phyloP scores from a whole-genome alignment of 148 eudicot species.

The Heliamphora exappendiculata region DNA sequence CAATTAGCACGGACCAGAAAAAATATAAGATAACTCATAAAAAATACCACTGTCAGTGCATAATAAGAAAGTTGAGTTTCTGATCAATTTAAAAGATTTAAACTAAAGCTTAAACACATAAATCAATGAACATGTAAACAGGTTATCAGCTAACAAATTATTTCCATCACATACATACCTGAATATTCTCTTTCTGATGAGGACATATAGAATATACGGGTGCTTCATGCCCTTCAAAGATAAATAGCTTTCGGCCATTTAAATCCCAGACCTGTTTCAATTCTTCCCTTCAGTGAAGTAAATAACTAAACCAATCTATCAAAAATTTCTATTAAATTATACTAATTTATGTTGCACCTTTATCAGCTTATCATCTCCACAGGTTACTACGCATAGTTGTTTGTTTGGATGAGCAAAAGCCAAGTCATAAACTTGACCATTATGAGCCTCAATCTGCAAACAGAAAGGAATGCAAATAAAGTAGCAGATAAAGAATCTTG shows the following conservation, averaged over 20 bases:
- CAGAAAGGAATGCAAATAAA: constrained; percentile 8
- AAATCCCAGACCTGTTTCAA: constrained; percentile 83
- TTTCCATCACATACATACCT: constrained; percentile 29
- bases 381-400: constrained; percentile 74
- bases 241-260: constrained; percentile 59
- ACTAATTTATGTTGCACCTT: constrained; percentile 35
- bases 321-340: not conserved
- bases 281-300: constrained; percentile 9
- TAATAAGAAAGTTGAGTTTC: no score
- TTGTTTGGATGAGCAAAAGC: constrained; percentile 87
- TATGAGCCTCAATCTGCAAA: constrained; percentile 76
- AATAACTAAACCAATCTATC: not conserved
- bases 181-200: constrained; percentile 85
- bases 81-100: no score
- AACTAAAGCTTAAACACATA: not conserved
- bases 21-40: no score
- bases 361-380: constrained; percentile 88
- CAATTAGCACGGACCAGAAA: no score
- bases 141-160: not conserved
- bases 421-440: constrained; percentile 82
- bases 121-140: not conserved
- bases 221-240: constrained; percentile 94
- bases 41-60: no score
- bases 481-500: not conserved
- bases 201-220: constrained; percentile 90